Evolutionary conservation across 2,329 filamentous ascomycete species (phyloP).

Genomic region (Monilinia fructicola): DNA sequence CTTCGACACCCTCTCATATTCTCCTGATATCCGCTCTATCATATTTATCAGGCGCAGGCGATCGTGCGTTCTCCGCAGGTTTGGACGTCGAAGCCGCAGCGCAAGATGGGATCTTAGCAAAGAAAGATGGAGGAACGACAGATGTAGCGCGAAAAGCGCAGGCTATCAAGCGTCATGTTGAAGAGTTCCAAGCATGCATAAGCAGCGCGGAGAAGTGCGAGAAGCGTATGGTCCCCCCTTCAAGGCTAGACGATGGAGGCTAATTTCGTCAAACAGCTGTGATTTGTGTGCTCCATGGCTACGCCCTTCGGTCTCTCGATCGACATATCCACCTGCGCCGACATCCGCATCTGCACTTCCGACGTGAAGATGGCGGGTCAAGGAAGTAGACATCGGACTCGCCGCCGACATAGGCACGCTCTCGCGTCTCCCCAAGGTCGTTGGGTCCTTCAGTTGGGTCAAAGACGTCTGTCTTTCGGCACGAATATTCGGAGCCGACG

Average conservation of each 20-base stretch:
- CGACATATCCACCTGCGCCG: slow-evolving; percentile 68
- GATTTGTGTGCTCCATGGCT: slow-evolving; percentile 76
- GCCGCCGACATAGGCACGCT: slow-evolving; percentile 79
- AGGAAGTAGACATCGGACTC: slow-evolving; percentile 80
- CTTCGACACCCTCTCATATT: slow-evolving; percentile 69
- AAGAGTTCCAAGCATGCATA: slow-evolving; percentile 79
- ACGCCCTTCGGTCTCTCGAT: slow-evolving; percentile 76
- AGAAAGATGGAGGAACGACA: slow-evolving; percentile 27
- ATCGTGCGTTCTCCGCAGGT: slow-evolving; percentile 81
- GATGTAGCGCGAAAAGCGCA: slow-evolving; percentile 67
- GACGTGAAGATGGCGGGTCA: slow-evolving; percentile 65
- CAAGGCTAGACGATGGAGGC: not conserved
- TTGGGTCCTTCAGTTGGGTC: slow-evolving; percentile 71
- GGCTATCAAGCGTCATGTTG: slow-evolving; percentile 64
- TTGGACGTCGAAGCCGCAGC: slow-evolving; percentile 76
- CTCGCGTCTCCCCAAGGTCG: slow-evolving; percentile 69
- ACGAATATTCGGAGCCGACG: slow-evolving; percentile 65
- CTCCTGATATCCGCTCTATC: slow-evolving; percentile 72
- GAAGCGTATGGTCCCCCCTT: slow-evolving; percentile 61
- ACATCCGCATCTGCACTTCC: slow-evolving; percentile 64
- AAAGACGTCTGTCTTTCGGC: slow-evolving; percentile 76
- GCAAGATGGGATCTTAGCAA: slow-evolving; percentile 48
- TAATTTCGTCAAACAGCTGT: slow-evolving; percentile 55
- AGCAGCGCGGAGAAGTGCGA: slow-evolving; percentile 78
- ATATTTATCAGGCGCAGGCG: slow-evolving; percentile 78